phyloP scores from a whole-genome alignment of 306 rosid genomes.

The Cucurbita maxima region DNA sequence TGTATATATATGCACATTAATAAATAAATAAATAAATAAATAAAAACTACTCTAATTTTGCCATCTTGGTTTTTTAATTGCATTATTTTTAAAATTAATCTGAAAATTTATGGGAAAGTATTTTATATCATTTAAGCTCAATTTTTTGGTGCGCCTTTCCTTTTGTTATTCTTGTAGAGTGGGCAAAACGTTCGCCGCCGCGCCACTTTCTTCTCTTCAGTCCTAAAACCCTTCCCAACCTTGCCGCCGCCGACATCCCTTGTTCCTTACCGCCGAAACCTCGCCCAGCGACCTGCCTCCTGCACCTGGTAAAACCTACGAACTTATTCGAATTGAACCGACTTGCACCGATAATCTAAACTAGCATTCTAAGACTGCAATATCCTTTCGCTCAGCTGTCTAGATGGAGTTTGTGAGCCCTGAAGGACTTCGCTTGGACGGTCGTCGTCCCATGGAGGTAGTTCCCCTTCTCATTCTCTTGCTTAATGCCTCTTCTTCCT shows the following conservation, averaged over 20 bases:
- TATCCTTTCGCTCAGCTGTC: background rate
- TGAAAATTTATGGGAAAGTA: too few species aligned
- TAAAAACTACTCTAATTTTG: too few species aligned
- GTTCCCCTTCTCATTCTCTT: background rate
- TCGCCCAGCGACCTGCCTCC: too few species aligned
- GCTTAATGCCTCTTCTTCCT: background rate
- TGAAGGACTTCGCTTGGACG: conserved; percentile 88
- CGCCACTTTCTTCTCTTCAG: background rate
- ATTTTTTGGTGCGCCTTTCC: too few species aligned
- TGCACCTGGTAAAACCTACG: too few species aligned
- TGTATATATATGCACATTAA: too few species aligned
- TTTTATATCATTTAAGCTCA: too few species aligned
- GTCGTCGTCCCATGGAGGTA: conserved; percentile 57
- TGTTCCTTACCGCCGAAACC: background rate
- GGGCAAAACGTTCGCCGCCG: too few species aligned
- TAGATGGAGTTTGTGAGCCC: conserved; percentile 79
- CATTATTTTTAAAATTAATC: too few species aligned
- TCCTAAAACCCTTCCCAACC: background rate
- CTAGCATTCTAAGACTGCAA: background rate
- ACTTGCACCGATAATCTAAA: background rate
- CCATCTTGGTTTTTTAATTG: too few species aligned
- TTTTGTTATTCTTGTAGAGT: too few species aligned
- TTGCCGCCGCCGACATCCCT: background rate
- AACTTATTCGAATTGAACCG: background rate
- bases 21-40: too few species aligned